Evolutionary conservation across 495 filamentous ascomycete genomes (phyloP).

Genomic region (Aspergillus leporis): DNA sequence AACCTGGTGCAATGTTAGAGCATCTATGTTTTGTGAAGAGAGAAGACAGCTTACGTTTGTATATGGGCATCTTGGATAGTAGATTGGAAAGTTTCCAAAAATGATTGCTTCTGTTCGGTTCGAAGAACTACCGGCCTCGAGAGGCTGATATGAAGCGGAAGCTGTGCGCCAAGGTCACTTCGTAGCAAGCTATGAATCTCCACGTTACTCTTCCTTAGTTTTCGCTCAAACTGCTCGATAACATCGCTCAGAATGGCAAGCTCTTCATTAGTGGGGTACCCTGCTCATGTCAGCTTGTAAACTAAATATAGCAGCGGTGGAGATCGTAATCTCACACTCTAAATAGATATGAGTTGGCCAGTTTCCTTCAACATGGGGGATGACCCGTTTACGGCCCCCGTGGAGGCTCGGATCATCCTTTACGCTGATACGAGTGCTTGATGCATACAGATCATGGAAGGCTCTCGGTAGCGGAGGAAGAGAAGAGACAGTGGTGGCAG

Average conservation of each 20-base stretch:
- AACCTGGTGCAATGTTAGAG: constrained; percentile 45
- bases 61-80: constrained; percentile 43
- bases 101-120: constrained; percentile 63
- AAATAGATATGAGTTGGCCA: constrained; percentile 94
- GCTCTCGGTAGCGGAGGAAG: constrained; percentile 80
- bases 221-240: constrained; percentile 41
- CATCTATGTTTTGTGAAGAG: neutral
- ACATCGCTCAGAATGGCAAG: constrained; percentile 53
- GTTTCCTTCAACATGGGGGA: constrained; percentile 82
- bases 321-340: constrained; percentile 68
- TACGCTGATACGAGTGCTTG: constrained; percentile 66
- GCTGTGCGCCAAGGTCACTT: constrained; percentile 73
- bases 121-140: constrained; percentile 71
- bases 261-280: constrained; percentile 65
- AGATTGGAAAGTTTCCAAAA: constrained; percentile 46
- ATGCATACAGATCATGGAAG: constrained; percentile 92
- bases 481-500: constrained; percentile 16
- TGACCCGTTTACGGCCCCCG: constrained; percentile 75
- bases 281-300: constrained; percentile 47
- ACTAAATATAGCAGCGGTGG: neutral
- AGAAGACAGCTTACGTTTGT: constrained; percentile 39
- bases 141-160: constrained; percentile 87
- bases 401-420: constrained; percentile 83
- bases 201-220: constrained; percentile 8
- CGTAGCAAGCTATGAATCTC: constrained; percentile 61